A percentile compares a stretch with the other conserved stretches of the same genome.
These are phyloP conservation scores for Lasiosphaeria ovina DNA, from an alignment of 495 filamentous ascomycete species.

Conservation along the genomic window DNA sequence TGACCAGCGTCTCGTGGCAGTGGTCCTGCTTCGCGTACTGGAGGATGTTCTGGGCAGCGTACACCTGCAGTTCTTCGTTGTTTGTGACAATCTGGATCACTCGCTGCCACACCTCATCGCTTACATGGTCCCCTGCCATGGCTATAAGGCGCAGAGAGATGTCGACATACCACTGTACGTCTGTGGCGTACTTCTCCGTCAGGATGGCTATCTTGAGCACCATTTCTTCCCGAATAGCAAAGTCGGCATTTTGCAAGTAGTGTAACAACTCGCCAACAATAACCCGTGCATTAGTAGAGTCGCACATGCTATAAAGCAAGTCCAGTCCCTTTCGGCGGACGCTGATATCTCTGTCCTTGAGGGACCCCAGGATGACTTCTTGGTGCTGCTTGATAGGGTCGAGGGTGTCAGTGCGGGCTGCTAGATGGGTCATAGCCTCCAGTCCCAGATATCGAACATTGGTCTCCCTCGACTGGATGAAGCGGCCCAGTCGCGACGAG, in stretches of 20 bases:
- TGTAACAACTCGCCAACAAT: conserved; percentile 93
- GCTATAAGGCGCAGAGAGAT: conserved; percentile 93
- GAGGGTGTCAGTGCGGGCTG: conserved; percentile 88
- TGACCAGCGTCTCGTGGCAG: conserved; percentile 94
- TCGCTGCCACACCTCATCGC: conserved; percentile 98
- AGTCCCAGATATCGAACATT: conserved; percentile 97
- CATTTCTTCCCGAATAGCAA: conserved; percentile 98
- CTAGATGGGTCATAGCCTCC: conserved; percentile 98
- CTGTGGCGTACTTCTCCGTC: conserved; percentile 97
- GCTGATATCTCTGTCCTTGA: conserved; percentile 95
- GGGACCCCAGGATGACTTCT: conserved; percentile 87
- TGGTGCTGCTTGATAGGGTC: conserved; percentile 99
- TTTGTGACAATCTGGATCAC: conserved; percentile 99
- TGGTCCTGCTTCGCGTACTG: conserved; percentile 86
- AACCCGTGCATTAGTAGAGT: conserved; percentile 82
- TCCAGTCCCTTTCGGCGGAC: conserved; percentile 94
- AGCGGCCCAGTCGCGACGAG: conserved; percentile 88
- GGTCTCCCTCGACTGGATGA: conserved; percentile 94
- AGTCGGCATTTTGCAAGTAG: conserved; percentile 95
- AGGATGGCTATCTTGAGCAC: conserved; percentile 97
- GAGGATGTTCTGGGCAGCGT: conserved; percentile 88
- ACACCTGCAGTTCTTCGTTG: conserved; percentile 96
- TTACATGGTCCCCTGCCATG: conserved; percentile 97
- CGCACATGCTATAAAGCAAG: conserved; percentile 99
- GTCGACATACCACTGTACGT: conserved; percentile 99